A percentile compares a stretch with the other conserved stretches of the same genome.
Evolutionary conservation across 2,329 filamentous ascomycete species (phyloP).

Genomic region (Xylaria hypoxylon): DNA sequence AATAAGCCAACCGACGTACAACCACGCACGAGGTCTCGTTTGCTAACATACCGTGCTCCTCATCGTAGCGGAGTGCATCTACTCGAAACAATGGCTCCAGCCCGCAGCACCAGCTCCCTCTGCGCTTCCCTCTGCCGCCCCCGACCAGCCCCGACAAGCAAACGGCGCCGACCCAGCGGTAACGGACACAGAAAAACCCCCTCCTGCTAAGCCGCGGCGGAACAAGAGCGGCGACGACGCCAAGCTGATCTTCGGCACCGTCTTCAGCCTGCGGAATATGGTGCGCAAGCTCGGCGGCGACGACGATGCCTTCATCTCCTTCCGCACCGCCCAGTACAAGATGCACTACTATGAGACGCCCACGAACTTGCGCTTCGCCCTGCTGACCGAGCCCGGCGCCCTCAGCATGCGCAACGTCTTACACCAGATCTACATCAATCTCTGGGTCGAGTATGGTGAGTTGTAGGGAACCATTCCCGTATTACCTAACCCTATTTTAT

Average conservation of each 20-base stretch:
- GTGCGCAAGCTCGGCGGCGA: conserved; percentile 92
- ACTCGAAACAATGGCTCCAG: conserved; percentile 84
- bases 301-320: conserved; percentile 95
- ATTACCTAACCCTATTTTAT: not conserved
- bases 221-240: conserved; percentile 77
- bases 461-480: conserved; percentile 31
- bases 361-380: conserved; percentile 93
- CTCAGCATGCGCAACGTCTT: conserved; percentile 93
- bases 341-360: conserved; percentile 99
- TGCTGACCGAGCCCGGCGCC: conserved; percentile 91
- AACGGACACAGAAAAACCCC: conserved; percentile 27
- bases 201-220: conserved; percentile 22
- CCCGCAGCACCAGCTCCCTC: conserved; percentile 58
- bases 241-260: conserved; percentile 95
- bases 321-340: conserved; percentile 94
- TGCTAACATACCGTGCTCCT: conserved; percentile 35
- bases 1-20: not conserved
- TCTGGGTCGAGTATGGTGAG: conserved; percentile 94
- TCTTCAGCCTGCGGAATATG: conserved; percentile 97
- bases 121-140: conserved; percentile 54
- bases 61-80: conserved; percentile 90
- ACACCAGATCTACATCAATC: conserved; percentile 98
- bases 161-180: conserved; percentile 30
- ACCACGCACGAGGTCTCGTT: not conserved
- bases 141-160: conserved; percentile 21